Evolutionary conservation across 345 rosid genomes (phyloP), one percentile per base, ranked within the genome.

Genomic region (Toxicodendron radicans): DNA sequence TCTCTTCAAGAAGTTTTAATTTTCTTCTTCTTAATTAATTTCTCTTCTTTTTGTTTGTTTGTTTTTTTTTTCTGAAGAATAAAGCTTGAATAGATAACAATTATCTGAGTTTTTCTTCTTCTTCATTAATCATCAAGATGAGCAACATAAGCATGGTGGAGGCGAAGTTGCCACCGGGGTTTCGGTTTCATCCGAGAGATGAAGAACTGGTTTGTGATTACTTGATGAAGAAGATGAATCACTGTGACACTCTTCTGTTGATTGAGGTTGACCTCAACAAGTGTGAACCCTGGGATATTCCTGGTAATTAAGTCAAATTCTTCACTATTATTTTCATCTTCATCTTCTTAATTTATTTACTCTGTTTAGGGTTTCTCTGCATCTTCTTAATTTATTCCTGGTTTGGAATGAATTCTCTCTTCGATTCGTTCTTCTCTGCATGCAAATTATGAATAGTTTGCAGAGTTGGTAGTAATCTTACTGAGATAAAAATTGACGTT

Each of bases 231-330:
- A 87, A 89, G 85, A 79, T 85, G 2, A 59, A 79, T 67, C 73
- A 59, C 49, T 10, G 23, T 3, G 83, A 81, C 16, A 73, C 83
- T 32, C 79, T 83, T 68, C 82, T 91, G 71, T 46, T 95, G 82
- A 79, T 86, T 48, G 92, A 88, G 24, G 97, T 95, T 65, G 95
- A 95, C 78, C 97, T 91, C 82, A 95, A 95, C 93, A 92, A 86
- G 84, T 89, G 87, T 43, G 99, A 95, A 68, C 99, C 99, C 62
- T 95, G 99, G 99, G 95, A 95, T 53, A 80, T 95, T 75, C 99
- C 99, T 13, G 94, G 99, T 94, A 43, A 71, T 83, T 79, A 33
- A n/a, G 27, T 32, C 54, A 0, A 3, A 35, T 10, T 49, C 23
- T 24, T n/a, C 13, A 17, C 48, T 16, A 2, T 49, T 4, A 49